These are phyloP conservation scores for Anisodus acutangulus DNA, from an alignment of 257 asterid genomes.

Conservation along the genomic window DNA sequence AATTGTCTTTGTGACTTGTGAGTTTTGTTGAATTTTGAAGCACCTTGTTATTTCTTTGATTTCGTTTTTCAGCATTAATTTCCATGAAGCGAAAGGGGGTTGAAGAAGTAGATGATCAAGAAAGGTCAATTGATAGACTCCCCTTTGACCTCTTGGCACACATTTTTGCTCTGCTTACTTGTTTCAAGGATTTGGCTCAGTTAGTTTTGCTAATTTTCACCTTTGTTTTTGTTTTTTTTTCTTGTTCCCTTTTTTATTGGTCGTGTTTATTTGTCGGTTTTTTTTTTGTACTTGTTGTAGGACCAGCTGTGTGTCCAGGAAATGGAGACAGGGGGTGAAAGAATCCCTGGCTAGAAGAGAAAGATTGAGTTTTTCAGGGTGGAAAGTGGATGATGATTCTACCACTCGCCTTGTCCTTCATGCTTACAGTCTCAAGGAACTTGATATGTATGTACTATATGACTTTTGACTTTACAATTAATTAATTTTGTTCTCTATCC, in stretches of 20 bases:
- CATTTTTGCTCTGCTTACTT: constrained; percentile 66
- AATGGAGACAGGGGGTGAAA: constrained; percentile 86
- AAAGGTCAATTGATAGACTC: no score
- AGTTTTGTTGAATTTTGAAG: background rate
- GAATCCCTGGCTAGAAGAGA: constrained; percentile 75
- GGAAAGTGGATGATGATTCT: constrained; percentile 86
- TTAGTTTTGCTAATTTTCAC: constrained; percentile 39
- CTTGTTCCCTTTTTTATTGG: background rate
- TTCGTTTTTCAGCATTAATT: constrained; percentile 10
- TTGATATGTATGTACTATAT: constrained; percentile 56
- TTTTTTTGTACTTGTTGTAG: constrained; percentile 36
- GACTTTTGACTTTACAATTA: background rate
- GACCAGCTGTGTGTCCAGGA: constrained; percentile 71
- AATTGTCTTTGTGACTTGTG: background rate
- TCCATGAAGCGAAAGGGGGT: constrained; percentile 1
- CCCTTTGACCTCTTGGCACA: no score
- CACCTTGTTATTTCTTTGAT: background rate
- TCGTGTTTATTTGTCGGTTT: background rate
- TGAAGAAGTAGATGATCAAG: no score
- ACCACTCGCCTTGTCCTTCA: constrained; percentile 72
- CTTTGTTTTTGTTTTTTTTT: background rate
- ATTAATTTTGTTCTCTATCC: background rate
- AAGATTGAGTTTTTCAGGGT: constrained; percentile 73
- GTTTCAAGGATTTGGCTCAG: constrained; percentile 90
- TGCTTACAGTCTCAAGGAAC: constrained; percentile 81